phyloP scores from a whole-genome alignment of 768 basidiomycete species.

The Kwoniella pini region DNA sequence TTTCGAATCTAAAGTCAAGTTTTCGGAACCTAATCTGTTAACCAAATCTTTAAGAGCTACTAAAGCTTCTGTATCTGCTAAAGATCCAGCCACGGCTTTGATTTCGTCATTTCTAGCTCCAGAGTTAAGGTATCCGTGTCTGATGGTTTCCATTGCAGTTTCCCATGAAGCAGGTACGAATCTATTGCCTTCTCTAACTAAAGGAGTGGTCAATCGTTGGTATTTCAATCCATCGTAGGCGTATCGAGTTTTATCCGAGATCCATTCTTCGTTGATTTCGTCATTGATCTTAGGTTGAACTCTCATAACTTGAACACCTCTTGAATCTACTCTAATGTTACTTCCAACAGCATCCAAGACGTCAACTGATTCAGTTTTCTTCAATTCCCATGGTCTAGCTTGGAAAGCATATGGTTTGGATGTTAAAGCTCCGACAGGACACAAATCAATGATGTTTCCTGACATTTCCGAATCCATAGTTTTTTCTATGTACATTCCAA shows the following conservation, averaged over 20 bases:
- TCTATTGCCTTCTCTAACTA: conserved; percentile 86
- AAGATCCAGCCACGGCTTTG: conserved; percentile 86
- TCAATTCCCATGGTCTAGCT: conserved; percentile 96
- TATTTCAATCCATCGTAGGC: conserved; percentile 93
- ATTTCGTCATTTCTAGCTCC: conserved; percentile 90
- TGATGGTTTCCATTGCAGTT: conserved; percentile 74
- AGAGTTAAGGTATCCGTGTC: conserved; percentile 72
- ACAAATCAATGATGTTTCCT: conserved; percentile 94
- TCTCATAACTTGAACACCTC: conserved; percentile 95
- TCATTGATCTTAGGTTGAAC: conserved; percentile 95
- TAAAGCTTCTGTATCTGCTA: conserved; percentile 91
- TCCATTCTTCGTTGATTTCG: conserved; percentile 99
- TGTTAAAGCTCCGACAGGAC: conserved; percentile 96
- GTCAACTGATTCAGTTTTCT: conserved; percentile 95
- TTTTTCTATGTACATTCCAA: conserved; percentile 97
- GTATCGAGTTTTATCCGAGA: conserved; percentile 97
- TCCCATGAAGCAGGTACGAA: conserved; percentile 91
- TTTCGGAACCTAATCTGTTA: conserved; percentile 93
- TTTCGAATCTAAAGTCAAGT: conserved; percentile 75
- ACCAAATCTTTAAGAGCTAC: conserved; percentile 90
- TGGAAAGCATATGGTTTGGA: conserved; percentile 99
- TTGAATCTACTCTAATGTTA: conserved; percentile 93
- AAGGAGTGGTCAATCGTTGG: conserved; percentile 89
- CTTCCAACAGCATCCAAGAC: conserved; percentile 93
- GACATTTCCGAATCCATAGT: conserved; percentile 96